Conservation (phyloP, 2,329 filamentous ascomycete genomes). For the Aspergillus sp. region DNA sequence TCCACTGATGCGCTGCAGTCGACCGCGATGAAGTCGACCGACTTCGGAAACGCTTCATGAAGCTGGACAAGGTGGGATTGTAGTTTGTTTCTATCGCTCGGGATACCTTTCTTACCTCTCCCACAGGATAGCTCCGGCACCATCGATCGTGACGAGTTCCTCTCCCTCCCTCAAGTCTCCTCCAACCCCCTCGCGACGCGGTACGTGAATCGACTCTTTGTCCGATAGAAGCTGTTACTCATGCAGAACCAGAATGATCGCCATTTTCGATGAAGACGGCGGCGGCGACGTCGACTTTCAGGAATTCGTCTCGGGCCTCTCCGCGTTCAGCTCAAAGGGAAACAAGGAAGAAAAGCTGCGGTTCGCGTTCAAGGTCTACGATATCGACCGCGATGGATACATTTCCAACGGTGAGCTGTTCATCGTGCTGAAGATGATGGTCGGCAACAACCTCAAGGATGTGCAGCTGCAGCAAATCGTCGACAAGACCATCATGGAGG, state of each 20-base stretch:
- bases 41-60: constrained; percentile 97
- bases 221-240: constrained; percentile 59
- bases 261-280: constrained; percentile 98
- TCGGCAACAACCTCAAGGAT: constrained; percentile 97
- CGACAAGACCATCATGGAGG: constrained; percentile 99
- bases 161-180: constrained; percentile 93
- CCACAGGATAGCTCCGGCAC: constrained; percentile 91
- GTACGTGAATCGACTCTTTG: constrained; percentile 47
- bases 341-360: constrained; percentile 98
- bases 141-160: constrained; percentile 97
- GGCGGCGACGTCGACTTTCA: constrained; percentile 98
- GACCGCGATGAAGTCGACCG: constrained; percentile 96
- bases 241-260: constrained; percentile 77
- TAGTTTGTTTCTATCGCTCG: not conserved
- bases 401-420: constrained; percentile 99
- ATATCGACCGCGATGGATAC: constrained; percentile 97
- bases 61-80: constrained; percentile 82
- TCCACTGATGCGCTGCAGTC: constrained; percentile 57
- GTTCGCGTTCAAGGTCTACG: constrained; percentile 99
- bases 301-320: constrained; percentile 93
- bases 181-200: constrained; percentile 96
- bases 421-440: constrained; percentile 99
- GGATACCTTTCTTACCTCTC: constrained; percentile 1
- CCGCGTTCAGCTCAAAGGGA: constrained; percentile 94
- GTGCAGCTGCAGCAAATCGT: constrained; percentile 98